Conservation (phyloP, 176 grass and related monocot genomes). For the Elaeis guineensis region DNA sequence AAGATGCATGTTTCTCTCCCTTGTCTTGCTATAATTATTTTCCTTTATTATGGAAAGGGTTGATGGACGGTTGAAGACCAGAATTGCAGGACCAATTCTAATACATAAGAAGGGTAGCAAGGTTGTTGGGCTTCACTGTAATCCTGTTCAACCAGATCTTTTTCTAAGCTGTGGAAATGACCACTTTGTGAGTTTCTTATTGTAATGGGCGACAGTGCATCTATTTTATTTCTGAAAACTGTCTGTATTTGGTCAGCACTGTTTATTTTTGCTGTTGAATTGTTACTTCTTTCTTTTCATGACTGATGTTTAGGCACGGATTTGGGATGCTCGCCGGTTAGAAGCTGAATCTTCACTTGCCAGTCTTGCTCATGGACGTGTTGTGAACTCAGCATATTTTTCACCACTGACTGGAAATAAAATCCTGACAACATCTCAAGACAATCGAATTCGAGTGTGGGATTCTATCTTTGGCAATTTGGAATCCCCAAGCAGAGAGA, state of each 20-base stretch:
- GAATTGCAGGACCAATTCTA: conserved; percentile 53
- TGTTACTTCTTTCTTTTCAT: neutral
- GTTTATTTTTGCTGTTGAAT: neutral
- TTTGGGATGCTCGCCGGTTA: conserved; percentile 79
- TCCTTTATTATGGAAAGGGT: conserved; percentile 31
- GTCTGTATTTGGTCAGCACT: too few species aligned
- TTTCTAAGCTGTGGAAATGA: conserved; percentile 98
- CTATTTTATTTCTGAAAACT: too few species aligned
- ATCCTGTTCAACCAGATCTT: conserved; percentile 71
- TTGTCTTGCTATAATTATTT: neutral
- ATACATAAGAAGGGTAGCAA: conserved; percentile 98
- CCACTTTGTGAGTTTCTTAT: conserved; percentile 66
- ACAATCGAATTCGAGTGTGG: conserved; percentile 92
- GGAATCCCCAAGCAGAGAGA: conserved; percentile 81
- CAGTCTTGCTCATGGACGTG: conserved; percentile 69
- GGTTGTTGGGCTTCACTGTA: conserved; percentile 83
- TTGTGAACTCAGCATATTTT: conserved; percentile 96
- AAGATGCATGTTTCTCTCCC: too few species aligned
- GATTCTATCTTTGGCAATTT: conserved; percentile 89
- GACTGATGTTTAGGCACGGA: conserved; percentile 45
- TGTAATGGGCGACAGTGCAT: too few species aligned
- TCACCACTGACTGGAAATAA: conserved; percentile 73
- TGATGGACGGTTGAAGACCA: conserved; percentile 59
- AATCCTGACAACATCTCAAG: conserved; percentile 84
- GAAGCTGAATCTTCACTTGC: conserved; percentile 46